These are phyloP conservation scores for Coriolopsis trogii DNA, from an alignment of 1,284 basidiomycete species.

Conservation along the genomic window DNA sequence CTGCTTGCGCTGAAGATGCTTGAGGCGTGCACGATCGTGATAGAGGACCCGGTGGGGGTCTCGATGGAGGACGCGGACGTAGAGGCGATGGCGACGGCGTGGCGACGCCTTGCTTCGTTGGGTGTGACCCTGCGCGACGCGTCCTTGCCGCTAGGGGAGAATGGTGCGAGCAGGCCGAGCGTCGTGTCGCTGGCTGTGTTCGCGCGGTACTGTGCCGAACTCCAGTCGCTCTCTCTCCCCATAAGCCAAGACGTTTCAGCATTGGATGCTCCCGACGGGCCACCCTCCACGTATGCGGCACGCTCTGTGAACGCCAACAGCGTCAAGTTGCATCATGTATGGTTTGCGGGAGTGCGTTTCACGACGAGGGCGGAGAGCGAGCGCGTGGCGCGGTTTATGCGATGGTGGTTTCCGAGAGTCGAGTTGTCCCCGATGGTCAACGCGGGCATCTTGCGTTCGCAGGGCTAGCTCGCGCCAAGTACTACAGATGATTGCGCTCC, in stretches of 20 bases:
- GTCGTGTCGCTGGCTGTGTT: slow-evolving; percentile 7
- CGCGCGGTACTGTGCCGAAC: slow-evolving; percentile 9
- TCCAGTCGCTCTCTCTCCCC: slow-evolving; percentile 9
- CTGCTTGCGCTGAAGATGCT: slow-evolving; percentile 8
- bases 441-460: slow-evolving; percentile 2
- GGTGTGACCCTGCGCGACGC: slow-evolving; percentile 3
- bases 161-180: too few relatives aligned
- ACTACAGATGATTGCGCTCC: too few relatives aligned
- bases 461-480: too few relatives aligned
- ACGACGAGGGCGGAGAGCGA: not conserved
- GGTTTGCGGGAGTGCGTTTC: slow-evolving; percentile 3
- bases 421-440: slow-evolving; percentile 4
- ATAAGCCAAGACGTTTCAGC: slow-evolving; percentile 10
- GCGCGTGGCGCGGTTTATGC: not conserved
- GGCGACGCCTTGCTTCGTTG: slow-evolving; percentile 6
- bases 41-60: slow-evolving; percentile 11
- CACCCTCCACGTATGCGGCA: too few relatives aligned
- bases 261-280: too few relatives aligned
- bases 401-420: not conserved
- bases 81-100: slow-evolving; percentile 13
- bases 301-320: too few relatives aligned
- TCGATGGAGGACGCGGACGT: slow-evolving; percentile 14
- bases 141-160: not conserved
- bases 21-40: slow-evolving; percentile 2
- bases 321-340: slow-evolving; percentile 1